These are phyloP conservation scores for Sicyos baderoa DNA, from an alignment of 306 rosid species.

Conservation along the genomic window DNA sequence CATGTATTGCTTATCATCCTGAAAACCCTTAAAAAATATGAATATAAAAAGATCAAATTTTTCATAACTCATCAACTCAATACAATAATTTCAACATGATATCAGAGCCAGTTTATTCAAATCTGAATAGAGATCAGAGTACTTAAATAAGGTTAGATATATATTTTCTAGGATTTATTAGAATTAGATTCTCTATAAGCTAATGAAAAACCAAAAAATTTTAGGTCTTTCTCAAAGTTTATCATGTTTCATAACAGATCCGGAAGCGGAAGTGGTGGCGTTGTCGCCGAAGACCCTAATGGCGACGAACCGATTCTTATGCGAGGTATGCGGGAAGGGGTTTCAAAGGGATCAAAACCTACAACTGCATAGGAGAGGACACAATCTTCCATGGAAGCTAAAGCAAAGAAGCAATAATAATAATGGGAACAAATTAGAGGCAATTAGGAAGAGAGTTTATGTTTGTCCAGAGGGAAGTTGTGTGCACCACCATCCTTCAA, in stretches of 20 bases:
- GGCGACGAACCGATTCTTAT: slow-evolving; percentile 87
- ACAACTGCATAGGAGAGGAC: slow-evolving; percentile 78
- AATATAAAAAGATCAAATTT: background rate
- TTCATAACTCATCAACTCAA: background rate
- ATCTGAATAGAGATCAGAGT: no score
- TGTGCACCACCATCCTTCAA: slow-evolving; percentile 68
- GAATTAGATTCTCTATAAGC: no score
- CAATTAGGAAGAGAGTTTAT: slow-evolving; percentile 61
- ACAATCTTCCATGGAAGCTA: slow-evolving; percentile 89
- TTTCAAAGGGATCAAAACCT: slow-evolving; percentile 88
- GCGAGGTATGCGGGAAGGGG: slow-evolving; percentile 84
- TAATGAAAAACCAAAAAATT: no score
- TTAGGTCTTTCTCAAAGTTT: no score
- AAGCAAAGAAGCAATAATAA: slow-evolving; percentile 55
- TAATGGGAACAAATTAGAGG: slow-evolving; percentile 36
- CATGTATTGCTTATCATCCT: no score
- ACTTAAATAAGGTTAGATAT: no score
- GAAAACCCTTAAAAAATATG: background rate
- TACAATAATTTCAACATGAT: no score
- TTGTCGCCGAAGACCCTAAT: slow-evolving; percentile 76
- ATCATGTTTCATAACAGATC: slow-evolving; percentile 39
- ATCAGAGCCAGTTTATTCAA: no score
- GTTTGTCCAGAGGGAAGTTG: slow-evolving; percentile 80
- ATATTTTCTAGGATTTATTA: no score
- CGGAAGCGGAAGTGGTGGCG: slow-evolving; percentile 82